Base-by-base conservation (phyloP, 306 rosid genomes). In the Vigna unguiculata region DNA sequence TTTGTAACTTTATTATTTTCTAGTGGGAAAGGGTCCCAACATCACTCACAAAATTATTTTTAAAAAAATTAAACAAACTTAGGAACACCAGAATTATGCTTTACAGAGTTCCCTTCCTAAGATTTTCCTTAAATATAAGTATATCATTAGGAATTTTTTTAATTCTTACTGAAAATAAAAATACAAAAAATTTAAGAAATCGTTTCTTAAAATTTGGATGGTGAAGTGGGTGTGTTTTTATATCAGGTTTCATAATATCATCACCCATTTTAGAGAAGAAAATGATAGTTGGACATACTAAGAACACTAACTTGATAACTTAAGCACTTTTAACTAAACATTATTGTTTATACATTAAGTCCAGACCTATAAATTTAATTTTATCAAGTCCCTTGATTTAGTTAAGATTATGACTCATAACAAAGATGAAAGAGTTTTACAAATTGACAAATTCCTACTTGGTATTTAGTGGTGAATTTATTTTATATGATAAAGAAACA, bases 391-490 rank as follows among this genome's bases (percentile, higher is more conserved):
- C 46, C 49, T 63, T 63, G 3, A 36, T 43, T 20, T 19, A 19
- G 21, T 19, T 21, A 10, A 13, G 72, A 43, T 41, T 40, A 47
- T 24, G 24, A 14, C 40, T 43, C 16, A 41, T 67, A 67, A 67
- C 14, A 45, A 66, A 21, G 36, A 67, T 20, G 49, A 4, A 36
- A 17, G 51, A 43, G 19, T 67, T 46, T 67, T 45, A 16, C 15
- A 41, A 65, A 61, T 63, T 17, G 69, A 63, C 69, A 34, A 63
- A 43, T 13, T 14, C 40, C 72, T 22, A 15, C 38, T 67, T 67
- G 54, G 43, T 66, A 67, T 14, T 67, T 21, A 24, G 22, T 14
- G 22, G 13, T 13, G 25, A 6, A 45, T 2, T 7, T 22, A 28
- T 28, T 28, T 28, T 28, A 28, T 28, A 4, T 25, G 30, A 25